These are phyloP conservation scores for Yamadazyma triangularis DNA, from an alignment of 1,139 yeast genomes.

Conservation along the genomic window DNA sequence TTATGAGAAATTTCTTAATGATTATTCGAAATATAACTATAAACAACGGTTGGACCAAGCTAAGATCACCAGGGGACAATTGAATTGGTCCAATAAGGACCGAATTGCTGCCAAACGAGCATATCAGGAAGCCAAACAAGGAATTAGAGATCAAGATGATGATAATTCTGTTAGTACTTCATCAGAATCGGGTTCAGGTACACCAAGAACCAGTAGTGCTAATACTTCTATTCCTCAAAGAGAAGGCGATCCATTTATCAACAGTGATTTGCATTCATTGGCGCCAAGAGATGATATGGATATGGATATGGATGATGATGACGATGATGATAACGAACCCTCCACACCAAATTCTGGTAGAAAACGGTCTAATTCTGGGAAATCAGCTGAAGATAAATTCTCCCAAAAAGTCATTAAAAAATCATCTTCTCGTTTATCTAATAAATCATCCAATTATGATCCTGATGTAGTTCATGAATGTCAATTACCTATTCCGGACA, in stretches of 20 bases:
- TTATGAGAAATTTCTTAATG: constrained; percentile 31
- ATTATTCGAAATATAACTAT: constrained; percentile 28
- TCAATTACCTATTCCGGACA: constrained; percentile 45
- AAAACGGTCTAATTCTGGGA: constrained; percentile 16
- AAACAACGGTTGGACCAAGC: constrained; percentile 6
- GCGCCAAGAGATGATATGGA: constrained; percentile 18
- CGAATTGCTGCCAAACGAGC: not conserved
- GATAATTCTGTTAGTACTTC: not conserved
- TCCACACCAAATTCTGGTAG: too few species aligned
- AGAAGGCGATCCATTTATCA: constrained; percentile 25
- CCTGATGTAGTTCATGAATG: constrained; percentile 50
- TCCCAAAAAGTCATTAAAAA: constrained; percentile 21
- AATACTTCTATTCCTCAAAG: constrained; percentile 13
- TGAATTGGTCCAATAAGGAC: constrained; percentile 1
- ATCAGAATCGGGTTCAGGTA: constrained; percentile 1
- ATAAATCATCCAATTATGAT: constrained; percentile 43
- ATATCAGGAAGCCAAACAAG: not conserved
- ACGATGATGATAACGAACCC: too few species aligned
- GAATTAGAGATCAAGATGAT: not conserved
- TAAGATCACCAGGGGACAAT: constrained; percentile 2
- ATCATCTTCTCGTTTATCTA: constrained; percentile 21
- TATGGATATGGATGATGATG: too few species aligned
- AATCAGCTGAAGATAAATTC: constrained; percentile 25
- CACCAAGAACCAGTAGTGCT: not conserved
- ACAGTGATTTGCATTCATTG: constrained; percentile 19